phyloP scores from a whole-genome alignment of 306 rosid species.

The Prunus padus region DNA sequence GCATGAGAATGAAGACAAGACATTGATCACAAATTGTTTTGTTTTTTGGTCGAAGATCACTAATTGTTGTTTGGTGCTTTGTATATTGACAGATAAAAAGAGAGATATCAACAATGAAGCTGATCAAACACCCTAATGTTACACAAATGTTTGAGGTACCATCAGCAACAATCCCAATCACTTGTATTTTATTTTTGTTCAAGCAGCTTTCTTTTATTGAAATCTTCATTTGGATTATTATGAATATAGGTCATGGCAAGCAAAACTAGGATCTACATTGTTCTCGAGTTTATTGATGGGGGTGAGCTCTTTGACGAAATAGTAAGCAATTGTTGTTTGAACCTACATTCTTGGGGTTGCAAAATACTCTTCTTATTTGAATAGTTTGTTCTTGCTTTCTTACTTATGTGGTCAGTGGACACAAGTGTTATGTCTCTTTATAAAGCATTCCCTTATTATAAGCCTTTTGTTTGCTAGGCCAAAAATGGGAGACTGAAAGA shows the following conservation, averaged over 20 bases:
- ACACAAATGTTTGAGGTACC: conserved; percentile 66
- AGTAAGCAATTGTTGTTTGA: conserved; percentile 49
- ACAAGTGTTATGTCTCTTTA: neutral
- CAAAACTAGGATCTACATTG: conserved; percentile 88
- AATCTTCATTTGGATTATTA: conserved; percentile 7
- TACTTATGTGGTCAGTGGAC: neutral
- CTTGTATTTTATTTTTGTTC: neutral
- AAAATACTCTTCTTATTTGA: neutral
- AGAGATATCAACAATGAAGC: conserved; percentile 86
- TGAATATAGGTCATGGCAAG: conserved; percentile 89
- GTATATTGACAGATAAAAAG: conserved; percentile 60
- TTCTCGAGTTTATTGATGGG: conserved; percentile 73
- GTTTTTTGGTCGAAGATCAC: neutral
- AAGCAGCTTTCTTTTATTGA: neutral
- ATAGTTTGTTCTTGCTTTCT: neutral
- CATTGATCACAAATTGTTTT: no score
- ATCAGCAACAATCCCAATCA: neutral
- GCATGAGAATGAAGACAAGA: neutral
- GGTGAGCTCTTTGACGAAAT: conserved; percentile 96
- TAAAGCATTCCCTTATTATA: conserved; percentile 15
- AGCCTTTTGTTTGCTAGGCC: conserved; percentile 54
- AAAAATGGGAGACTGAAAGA: conserved; percentile 73
- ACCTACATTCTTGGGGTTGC: conserved; percentile 5
- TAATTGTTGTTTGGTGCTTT: conserved; percentile 12
- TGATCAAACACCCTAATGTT: conserved; percentile 89